phyloP scores from a whole-genome alignment of 371 early-diverging fungal genomes.

The Circinella umbellata region DNA sequence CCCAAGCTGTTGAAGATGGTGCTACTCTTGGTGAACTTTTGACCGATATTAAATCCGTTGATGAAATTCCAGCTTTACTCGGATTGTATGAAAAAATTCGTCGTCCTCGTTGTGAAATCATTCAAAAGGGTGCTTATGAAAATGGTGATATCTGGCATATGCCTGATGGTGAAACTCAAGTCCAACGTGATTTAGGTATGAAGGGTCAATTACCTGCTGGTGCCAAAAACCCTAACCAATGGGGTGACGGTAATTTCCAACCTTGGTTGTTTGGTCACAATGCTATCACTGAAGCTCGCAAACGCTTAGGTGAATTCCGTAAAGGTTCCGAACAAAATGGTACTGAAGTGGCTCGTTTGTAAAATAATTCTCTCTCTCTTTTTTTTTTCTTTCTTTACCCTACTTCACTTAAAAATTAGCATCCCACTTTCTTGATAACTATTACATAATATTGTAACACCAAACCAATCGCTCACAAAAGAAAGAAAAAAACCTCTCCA shows the following conservation, averaged over 20 bases:
- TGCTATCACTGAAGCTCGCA: constrained; percentile 28
- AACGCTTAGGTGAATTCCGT: constrained; percentile 17
- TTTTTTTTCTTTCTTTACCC: background rate
- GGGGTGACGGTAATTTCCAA: constrained; percentile 35
- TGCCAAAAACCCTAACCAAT: constrained; percentile 30
- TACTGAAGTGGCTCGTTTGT: constrained; percentile 6
- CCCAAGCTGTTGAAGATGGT: constrained; percentile 35
- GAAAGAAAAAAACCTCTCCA: no score
- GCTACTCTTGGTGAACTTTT: constrained; percentile 33
- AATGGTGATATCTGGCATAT: constrained; percentile 37
- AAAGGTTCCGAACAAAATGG: constrained; percentile 1
- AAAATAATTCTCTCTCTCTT: background rate
- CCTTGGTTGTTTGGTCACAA: constrained; percentile 38
- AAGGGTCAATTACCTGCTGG: constrained; percentile 3
- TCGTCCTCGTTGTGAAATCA: constrained; percentile 30
- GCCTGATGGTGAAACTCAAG: constrained; percentile 33
- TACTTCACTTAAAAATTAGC: background rate
- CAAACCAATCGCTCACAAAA: no score
- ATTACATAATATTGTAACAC: no score
- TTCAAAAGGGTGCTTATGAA: constrained; percentile 33
- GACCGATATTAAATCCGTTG: constrained; percentile 23
- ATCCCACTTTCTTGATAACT: background rate
- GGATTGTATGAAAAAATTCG: constrained; percentile 29
- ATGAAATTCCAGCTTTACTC: constrained; percentile 26
- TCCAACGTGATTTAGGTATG: constrained; percentile 32